Percentiles rank a stretch among this genome's conserved stretches.
Evolutionary conservation across 257 asterid genomes (phyloP).

Genomic region (Scutellaria galericulata): DNA sequence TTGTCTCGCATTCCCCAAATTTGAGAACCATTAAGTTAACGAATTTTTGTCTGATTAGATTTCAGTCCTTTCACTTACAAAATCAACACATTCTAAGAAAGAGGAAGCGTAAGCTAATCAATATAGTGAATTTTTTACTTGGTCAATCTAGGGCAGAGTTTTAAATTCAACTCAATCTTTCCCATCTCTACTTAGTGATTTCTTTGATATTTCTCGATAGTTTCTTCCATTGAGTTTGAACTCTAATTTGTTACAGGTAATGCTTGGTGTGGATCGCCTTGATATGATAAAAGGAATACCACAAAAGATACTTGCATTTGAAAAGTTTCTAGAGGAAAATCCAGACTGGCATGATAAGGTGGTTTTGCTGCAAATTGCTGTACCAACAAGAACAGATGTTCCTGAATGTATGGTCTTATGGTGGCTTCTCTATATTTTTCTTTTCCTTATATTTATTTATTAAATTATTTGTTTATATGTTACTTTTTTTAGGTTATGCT

Average conservation of each 20-base stretch:
- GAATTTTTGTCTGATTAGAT: slow-evolving; percentile 6
- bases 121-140: background rate
- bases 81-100: background rate
- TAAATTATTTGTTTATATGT: background rate
- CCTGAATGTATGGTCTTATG: slow-evolving; percentile 77
- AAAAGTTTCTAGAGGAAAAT: slow-evolving; percentile 91
- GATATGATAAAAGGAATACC: slow-evolving; percentile 99
- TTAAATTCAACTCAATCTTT: slow-evolving; percentile 5
- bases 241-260: slow-evolving; percentile 59
- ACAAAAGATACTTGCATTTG: slow-evolving; percentile 90
- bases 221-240: background rate
- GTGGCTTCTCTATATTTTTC: slow-evolving; percentile 25
- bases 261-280: slow-evolving; percentile 96
- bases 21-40: slow-evolving; percentile 10
- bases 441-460: background rate
- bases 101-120: background rate
- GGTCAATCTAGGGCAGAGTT: slow-evolving; percentile 13
- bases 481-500: slow-evolving; percentile 7
- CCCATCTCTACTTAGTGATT: slow-evolving; percentile 11
- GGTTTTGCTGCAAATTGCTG: slow-evolving; percentile 96
- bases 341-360: slow-evolving; percentile 81
- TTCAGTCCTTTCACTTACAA: slow-evolving; percentile 20
- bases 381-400: slow-evolving; percentile 97
- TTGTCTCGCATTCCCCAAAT: background rate
- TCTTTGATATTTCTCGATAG: slow-evolving; percentile 14